phyloP scores from a whole-genome alignment of 106 monocot species.

The Hemerocallis citrina region DNA sequence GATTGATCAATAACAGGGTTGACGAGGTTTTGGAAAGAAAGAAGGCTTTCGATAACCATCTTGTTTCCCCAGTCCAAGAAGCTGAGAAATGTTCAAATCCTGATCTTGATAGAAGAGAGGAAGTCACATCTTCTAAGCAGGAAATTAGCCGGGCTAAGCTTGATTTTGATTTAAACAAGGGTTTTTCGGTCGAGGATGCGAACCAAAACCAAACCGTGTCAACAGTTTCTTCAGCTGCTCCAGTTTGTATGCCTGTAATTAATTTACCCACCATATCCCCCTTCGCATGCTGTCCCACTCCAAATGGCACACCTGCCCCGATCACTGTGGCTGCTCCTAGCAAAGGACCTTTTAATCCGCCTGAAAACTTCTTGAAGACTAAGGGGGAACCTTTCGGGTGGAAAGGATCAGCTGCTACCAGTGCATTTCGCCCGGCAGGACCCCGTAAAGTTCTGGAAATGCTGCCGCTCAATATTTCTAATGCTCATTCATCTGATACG shows the following conservation, averaged over 20 bases:
- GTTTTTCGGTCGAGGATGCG: constrained; percentile 35
- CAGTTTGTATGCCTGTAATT: constrained; percentile 13
- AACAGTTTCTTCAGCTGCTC: constrained; percentile 10
- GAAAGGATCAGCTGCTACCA: constrained; percentile 86
- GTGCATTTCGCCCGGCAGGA: constrained; percentile 78
- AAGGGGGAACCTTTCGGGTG: constrained; percentile 51
- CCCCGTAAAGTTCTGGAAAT: constrained; percentile 55
- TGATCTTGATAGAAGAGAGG: constrained; percentile 10
- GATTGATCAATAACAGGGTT: not conserved
- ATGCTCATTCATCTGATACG: constrained; percentile 18
- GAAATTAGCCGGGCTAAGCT: constrained; percentile 20
- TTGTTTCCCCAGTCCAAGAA: constrained; percentile 7
- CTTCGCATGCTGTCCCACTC: constrained; percentile 9
- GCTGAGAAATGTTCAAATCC: constrained; percentile 5
- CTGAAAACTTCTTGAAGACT: constrained; percentile 32
- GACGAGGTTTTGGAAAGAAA: constrained; percentile 3
- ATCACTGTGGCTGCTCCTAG: constrained; percentile 60
- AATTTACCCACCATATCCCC: constrained; percentile 10
- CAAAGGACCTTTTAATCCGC: constrained; percentile 66
- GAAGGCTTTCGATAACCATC: not conserved
- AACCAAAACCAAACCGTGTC: constrained; percentile 38
- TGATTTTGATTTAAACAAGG: constrained; percentile 69
- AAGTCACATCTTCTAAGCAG: constrained; percentile 7
- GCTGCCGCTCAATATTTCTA: constrained; percentile 24
- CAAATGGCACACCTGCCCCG: constrained; percentile 16